Base-by-base conservation (phyloP, 2,329 filamentous ascomycete species). In the Orbilia quercus region DNA sequence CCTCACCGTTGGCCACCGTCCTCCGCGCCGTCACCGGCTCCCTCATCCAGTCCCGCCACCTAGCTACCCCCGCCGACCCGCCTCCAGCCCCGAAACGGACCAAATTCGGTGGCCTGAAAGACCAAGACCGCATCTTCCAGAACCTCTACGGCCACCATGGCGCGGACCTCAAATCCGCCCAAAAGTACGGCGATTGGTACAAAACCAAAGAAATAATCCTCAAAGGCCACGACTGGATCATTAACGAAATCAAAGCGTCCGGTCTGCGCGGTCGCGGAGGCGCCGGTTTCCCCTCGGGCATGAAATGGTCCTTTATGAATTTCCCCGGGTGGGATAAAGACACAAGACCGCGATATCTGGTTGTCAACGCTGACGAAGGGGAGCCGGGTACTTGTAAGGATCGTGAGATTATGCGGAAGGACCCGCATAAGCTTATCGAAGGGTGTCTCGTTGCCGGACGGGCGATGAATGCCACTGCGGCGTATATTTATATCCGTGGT, bases 231-330 rank as follows among this genome's bases (percentile, higher is more conserved):
- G 94, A 99, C 79, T 99, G 95, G 89, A 96, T 99, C 82, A 98
- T 99, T 80, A 90, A 90, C 77, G 95, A 99, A 83, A 88, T 99
- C 83, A 99, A 99, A 87, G 88, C 93, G 25, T 99, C 95, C 11
- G 95, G 95, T 79, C 88, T 99, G 76, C 89, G 95, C 82, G 95
- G 95, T 79, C 91, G 95, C 84, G 95, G 95, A 83, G 95, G 95
- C 83, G 95, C 95, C 82, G 95, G 95, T 80, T 99, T 99, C 82
- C 95, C 95, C 75, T 98, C 94, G 40, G 95, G 95, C 75, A 85
- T 99, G 85, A 99, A 99, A 93, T 99, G 95, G 92, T 97, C 93
- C 54, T 99, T 99, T 83, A 99, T 99, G 95, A 99, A 99, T 86
- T 93, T 94, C 86, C 97, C 97, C 84, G 95, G 92, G 79, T 99